Base-by-base conservation (phyloP, 768 basidiomycete species). In the Trametes villosa region DNA sequence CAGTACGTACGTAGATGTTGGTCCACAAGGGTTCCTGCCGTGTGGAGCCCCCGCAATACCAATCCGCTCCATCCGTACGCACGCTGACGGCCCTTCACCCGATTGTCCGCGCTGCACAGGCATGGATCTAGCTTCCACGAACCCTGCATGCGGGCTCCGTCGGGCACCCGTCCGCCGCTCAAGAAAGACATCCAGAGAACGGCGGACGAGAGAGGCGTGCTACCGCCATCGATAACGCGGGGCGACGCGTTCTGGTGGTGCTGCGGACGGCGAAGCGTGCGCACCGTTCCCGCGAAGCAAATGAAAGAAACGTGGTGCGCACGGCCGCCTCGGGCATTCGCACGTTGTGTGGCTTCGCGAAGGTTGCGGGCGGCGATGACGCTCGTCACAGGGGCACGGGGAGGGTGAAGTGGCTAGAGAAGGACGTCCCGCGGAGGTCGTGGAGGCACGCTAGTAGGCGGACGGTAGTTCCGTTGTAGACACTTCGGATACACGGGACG, bases 321-420 rank as follows among this genome's bases (percentile, higher is more conserved):
- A 31, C 48, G 48, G 48, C 48, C 48, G 30, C 34, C 48, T 49
- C 48, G 48, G 48, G 48, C 31, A 15, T 49, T 49, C 48, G 48
- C 48, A 49, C 48, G 48, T n/a, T 31, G n/a, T n/a, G n/a, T n/a
- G 48, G 9, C 30, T 49, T 49, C 48, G 8, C 48, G 48, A 49
- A 49, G 48, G 26, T 27, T n/a, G 48, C n/a, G 18, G 3, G 31
- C 48, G 31, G 31, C n/a, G 31, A n/a, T 34, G 48, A 33, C 31
- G 30, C 48, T 33, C 30, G 30, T 49, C 31, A 49, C 48, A 49
- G 27, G 48, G n/a, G 18, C 48, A 11, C 30, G 48, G n/a, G 48
- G n/a, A 20, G 15, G 11, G n/a, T 49, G 31, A 33, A 33, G 48
- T 18, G 18, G 18, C 4, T 1, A 7, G 18, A 18, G 48, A 20